Percentiles rank a stretch among this genome's conserved stretches.
These are phyloP conservation scores for Entomortierella beljakovae DNA, from an alignment of 192 early-diverging fungal species.

Conservation along the genomic window DNA sequence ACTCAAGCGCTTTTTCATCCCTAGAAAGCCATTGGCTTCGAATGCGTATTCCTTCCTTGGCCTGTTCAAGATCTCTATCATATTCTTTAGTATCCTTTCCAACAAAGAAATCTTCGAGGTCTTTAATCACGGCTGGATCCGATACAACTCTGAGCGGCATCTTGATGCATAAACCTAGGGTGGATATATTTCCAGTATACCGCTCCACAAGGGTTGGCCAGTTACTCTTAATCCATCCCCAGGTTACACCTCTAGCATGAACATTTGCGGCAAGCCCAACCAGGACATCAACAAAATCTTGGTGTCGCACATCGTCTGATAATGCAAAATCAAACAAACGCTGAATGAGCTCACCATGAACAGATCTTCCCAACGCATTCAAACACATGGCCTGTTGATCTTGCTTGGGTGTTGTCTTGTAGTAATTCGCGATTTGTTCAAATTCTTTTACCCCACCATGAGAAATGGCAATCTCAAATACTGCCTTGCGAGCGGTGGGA, in stretches of 20 bases:
- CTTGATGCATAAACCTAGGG: slow-evolving; percentile 66
- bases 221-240: slow-evolving; percentile 65
- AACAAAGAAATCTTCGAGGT: slow-evolving; percentile 64
- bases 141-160: slow-evolving; percentile 60
- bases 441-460: slow-evolving; percentile 55
- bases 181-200: slow-evolving; percentile 68
- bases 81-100: slow-evolving; percentile 62
- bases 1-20: slow-evolving; percentile 65
- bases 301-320: slow-evolving; percentile 66
- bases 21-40: slow-evolving; percentile 61
- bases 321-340: slow-evolving; percentile 66
- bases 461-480: slow-evolving; percentile 70
- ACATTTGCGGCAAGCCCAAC: slow-evolving; percentile 53
- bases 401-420: slow-evolving; percentile 56
- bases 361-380: slow-evolving; percentile 66
- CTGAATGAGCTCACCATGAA: slow-evolving; percentile 60
- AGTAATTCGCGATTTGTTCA: slow-evolving; percentile 56
- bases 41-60: slow-evolving; percentile 66
- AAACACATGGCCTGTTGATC: slow-evolving; percentile 63
- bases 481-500: slow-evolving; percentile 67
- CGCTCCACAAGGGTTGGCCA: slow-evolving; percentile 60
- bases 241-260: slow-evolving; percentile 57
- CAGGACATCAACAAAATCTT: slow-evolving; percentile 66
- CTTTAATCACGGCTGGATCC: slow-evolving; percentile 58
- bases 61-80: slow-evolving; percentile 69